A percentile compares a stretch with the other conserved stretches of the same genome.
Evolutionary conservation across 495 filamentous ascomycete species (phyloP).

Genomic region (Rusavskia elegans): DNA sequence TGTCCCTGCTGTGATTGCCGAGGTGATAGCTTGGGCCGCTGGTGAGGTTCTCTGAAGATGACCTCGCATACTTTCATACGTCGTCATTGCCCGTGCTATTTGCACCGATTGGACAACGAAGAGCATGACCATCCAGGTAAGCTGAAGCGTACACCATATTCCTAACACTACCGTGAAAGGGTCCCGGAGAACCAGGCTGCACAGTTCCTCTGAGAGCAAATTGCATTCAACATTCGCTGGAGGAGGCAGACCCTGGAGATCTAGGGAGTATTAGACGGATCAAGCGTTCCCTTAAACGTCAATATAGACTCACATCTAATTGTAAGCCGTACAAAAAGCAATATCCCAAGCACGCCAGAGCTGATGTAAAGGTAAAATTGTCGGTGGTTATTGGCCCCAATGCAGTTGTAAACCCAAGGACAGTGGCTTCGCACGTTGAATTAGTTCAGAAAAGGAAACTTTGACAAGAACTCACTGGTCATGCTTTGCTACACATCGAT

Average conservation of each 20-base stretch:
- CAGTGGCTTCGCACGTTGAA: slow-evolving; percentile 61
- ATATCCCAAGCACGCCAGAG: slow-evolving; percentile 57
- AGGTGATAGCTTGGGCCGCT: slow-evolving; percentile 50
- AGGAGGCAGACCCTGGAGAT: slow-evolving; percentile 27
- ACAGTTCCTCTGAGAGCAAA: slow-evolving; percentile 57
- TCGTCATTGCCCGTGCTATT: slow-evolving; percentile 80
- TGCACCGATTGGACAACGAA: slow-evolving; percentile 83
- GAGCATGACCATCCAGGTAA: slow-evolving; percentile 92
- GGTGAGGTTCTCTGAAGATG: slow-evolving; percentile 36
- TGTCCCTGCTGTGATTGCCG: slow-evolving; percentile 61
- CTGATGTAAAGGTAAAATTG: slow-evolving; percentile 87
- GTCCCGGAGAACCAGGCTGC: slow-evolving; percentile 59
- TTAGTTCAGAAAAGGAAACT: background rate
- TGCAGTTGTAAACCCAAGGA: slow-evolving; percentile 94
- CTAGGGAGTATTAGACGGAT: slow-evolving; percentile 17
- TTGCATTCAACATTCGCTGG: slow-evolving; percentile 44
- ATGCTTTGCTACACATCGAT: slow-evolving; percentile 87
- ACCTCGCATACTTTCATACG: slow-evolving; percentile 84
- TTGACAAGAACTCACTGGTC: slow-evolving; percentile 58
- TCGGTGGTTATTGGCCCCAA: slow-evolving; percentile 84
- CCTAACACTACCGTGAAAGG: slow-evolving; percentile 65
- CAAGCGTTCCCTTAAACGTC: background rate
- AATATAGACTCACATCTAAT: slow-evolving; percentile 33
- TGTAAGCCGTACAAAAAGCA: slow-evolving; percentile 39
- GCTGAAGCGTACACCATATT: slow-evolving; percentile 65